Evolutionary conservation across 2,329 filamentous ascomycete species (phyloP).

Genomic region (Pseudogymnoascus sp.): DNA sequence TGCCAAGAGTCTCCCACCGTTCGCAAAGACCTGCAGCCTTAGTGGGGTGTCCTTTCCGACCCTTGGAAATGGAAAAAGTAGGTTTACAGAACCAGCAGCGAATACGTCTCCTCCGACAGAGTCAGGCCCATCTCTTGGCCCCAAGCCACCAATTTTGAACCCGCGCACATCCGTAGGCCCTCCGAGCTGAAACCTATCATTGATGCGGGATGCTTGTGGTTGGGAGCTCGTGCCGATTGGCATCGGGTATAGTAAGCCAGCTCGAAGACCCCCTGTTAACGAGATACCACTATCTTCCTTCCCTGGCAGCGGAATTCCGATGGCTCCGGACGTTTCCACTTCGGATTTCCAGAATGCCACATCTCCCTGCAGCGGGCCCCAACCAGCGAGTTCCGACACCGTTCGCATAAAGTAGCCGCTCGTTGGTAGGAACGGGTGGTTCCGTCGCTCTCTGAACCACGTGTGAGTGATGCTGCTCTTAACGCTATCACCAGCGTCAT

Average conservation of each 20-base stretch:
- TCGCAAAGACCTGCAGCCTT: slow-evolving; percentile 83
- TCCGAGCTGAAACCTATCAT: slow-evolving; percentile 91
- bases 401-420: slow-evolving; percentile 74
- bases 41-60: slow-evolving; percentile 77
- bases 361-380: slow-evolving; percentile 76
- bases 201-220: slow-evolving; percentile 67
- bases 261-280: slow-evolving; percentile 71
- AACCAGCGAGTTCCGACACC: slow-evolving; percentile 75
- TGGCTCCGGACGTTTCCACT: slow-evolving; percentile 67
- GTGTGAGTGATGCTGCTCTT: slow-evolving; percentile 81
- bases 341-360: slow-evolving; percentile 94
- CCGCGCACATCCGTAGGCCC: slow-evolving; percentile 92
- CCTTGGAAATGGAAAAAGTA: slow-evolving; percentile 77
- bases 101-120: slow-evolving; percentile 88
- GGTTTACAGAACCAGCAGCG: slow-evolving; percentile 77
- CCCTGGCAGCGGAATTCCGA: slow-evolving; percentile 66
- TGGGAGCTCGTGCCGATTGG: slow-evolving; percentile 49
- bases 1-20: slow-evolving; percentile 77
- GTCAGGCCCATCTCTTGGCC: slow-evolving; percentile 78
- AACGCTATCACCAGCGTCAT: slow-evolving; percentile 81
- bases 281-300: slow-evolving; percentile 66
- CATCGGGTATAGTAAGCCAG: slow-evolving; percentile 77
- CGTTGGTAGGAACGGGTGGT: slow-evolving; percentile 77
- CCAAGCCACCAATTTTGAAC: slow-evolving; percentile 82
- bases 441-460: slow-evolving; percentile 71